Conservation (phyloP, 495 filamentous ascomycete genomes). For the Bryoglossum gracile region DNA sequence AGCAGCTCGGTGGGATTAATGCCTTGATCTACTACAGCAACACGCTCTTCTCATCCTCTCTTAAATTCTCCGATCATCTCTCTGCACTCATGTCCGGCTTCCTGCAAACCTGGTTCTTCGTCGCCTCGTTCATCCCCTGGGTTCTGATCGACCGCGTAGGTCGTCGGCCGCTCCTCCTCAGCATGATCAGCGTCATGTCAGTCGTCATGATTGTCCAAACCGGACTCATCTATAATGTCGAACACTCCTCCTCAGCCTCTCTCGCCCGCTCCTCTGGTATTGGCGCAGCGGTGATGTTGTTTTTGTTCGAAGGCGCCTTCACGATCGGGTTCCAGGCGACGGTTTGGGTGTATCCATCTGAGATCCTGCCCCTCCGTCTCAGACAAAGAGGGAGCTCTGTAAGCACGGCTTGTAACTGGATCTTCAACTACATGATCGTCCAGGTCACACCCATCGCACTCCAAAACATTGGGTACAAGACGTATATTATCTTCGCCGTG, state of each 20-base stretch:
- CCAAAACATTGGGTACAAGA: constrained; percentile 56
- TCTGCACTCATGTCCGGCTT: constrained; percentile 62
- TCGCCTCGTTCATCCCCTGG: constrained; percentile 65
- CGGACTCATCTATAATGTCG: constrained; percentile 34
- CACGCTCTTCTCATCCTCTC: constrained; percentile 52
- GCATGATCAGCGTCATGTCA: constrained; percentile 61
- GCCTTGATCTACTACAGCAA: constrained; percentile 65
- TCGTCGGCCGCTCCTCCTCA: constrained; percentile 46
- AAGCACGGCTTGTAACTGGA: constrained; percentile 54
- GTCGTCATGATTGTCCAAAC: constrained; percentile 64
- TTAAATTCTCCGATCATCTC: constrained; percentile 39
- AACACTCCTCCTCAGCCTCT: constrained; percentile 23
- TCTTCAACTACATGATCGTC: constrained; percentile 57
- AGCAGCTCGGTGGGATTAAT: constrained; percentile 56
- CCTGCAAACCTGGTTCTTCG: constrained; percentile 68
- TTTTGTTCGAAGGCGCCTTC: constrained; percentile 72
- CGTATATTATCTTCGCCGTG: constrained; percentile 74
- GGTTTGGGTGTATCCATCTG: constrained; percentile 34
- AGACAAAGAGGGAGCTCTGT: constrained; percentile 68
- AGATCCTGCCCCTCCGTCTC: constrained; percentile 65
- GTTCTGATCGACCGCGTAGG: constrained; percentile 44
- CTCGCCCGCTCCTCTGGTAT: constrained; percentile 33
- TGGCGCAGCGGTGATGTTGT: constrained; percentile 51
- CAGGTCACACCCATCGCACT: constrained; percentile 68
- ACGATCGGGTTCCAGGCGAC: constrained; percentile 70